These are phyloP conservation scores for Actinomortierella wolfii DNA, from an alignment of 371 early-diverging fungal genomes.

Conservation along the genomic window DNA sequence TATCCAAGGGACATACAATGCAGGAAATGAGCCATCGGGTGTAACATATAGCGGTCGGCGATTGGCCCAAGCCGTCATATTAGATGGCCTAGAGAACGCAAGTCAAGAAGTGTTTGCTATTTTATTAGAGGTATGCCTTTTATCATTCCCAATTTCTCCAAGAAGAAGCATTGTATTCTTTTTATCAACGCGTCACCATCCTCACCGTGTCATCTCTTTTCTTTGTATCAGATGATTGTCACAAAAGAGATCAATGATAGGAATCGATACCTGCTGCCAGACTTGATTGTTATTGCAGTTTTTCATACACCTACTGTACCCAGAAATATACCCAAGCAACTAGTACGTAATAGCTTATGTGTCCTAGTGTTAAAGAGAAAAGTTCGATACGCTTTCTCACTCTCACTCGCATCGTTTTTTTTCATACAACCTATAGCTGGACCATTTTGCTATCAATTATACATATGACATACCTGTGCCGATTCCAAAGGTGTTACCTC, in stretches of 20 bases:
- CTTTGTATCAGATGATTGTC: constrained; percentile 44
- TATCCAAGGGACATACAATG: constrained; percentile 8
- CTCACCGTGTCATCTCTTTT: background rate
- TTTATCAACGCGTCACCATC: background rate
- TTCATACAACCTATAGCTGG: constrained; percentile 46
- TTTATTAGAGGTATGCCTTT: constrained; percentile 50
- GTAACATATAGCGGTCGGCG: constrained; percentile 23
- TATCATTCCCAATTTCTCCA: background rate
- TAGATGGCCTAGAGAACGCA: constrained; percentile 52
- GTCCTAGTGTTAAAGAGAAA: constrained; percentile 45
- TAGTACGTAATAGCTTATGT: constrained; percentile 37
- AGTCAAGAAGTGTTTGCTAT: constrained; percentile 53
- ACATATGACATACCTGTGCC: constrained; percentile 50
- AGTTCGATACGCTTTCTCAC: constrained; percentile 27
- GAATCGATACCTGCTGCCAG: constrained; percentile 35
- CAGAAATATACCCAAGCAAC: constrained; percentile 57
- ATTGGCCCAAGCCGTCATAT: constrained; percentile 53
- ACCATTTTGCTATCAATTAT: constrained; percentile 58
- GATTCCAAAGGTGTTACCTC: constrained; percentile 12
- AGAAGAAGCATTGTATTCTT: background rate
- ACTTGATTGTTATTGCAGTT: constrained; percentile 30
- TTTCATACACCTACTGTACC: constrained; percentile 49
- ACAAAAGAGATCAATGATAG: constrained; percentile 53
- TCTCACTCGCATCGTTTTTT: constrained; percentile 40
- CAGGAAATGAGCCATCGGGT: constrained; percentile 9